Conservation (phyloP, 208 protist species). For the Leishmania aethiopica region DNA sequence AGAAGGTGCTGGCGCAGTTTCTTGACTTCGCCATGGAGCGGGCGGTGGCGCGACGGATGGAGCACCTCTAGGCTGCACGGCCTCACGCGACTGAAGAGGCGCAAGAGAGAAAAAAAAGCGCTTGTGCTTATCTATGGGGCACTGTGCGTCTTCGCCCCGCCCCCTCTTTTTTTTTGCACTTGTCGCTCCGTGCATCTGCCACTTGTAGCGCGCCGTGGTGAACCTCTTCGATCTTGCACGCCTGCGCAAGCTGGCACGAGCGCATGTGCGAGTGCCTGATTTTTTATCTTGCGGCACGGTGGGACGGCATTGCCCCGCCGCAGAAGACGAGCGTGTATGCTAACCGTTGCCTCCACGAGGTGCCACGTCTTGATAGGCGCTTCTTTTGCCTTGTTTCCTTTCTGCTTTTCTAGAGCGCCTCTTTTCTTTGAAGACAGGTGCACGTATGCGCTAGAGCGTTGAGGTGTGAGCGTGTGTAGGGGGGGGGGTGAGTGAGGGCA, state of each 20-base stretch:
- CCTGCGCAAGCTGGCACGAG: not conserved
- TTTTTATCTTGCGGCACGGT: not conserved
- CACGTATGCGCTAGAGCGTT: not conserved
- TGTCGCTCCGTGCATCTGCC: not conserved
- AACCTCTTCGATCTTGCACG: not conserved
- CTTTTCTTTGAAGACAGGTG: not conserved
- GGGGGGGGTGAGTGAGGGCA: not conserved
- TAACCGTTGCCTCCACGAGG: not conserved
- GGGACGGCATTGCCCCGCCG: not conserved
- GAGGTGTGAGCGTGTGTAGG: not conserved
- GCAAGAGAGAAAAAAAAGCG: not conserved
- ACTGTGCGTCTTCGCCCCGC: no score
- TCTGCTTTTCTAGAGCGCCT: not conserved
- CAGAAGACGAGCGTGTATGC: not conserved
- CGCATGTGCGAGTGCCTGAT: not conserved
- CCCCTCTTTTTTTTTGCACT: no score
- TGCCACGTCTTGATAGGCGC: not conserved
- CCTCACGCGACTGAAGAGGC: not conserved
- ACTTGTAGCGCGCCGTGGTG: not conserved
- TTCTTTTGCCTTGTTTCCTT: not conserved
- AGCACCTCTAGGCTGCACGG: not conserved
- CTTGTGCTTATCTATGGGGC: not conserved
- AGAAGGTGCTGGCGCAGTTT: constrained; percentile 28
- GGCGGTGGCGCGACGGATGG: constrained; percentile 22
- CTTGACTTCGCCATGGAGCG: constrained; percentile 39